Percentiles rank a stretch among this genome's conserved stretches.
These are phyloP conservation scores for Vigna unguiculata DNA, from an alignment of 306 rosid species.

Conservation along the genomic window DNA sequence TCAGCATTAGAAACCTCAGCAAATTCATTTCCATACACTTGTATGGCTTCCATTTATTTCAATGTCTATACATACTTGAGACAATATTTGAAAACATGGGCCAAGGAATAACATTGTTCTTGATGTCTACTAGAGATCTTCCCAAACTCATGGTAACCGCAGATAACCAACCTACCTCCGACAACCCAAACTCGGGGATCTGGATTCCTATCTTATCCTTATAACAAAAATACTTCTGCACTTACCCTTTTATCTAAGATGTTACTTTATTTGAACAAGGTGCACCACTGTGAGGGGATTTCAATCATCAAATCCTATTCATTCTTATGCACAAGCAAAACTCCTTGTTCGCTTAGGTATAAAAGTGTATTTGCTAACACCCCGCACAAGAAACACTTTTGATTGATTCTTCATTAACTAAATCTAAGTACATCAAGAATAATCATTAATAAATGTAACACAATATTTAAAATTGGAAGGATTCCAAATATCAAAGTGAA, in stretches of 20 bases:
- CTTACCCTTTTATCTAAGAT: not conserved
- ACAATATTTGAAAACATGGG: constrained; percentile 6
- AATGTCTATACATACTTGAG: constrained; percentile 8
- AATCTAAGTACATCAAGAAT: too few relatives aligned
- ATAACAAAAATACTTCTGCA: not conserved
- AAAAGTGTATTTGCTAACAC: not conserved
- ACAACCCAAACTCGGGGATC: not conserved
- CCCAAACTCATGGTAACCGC: not conserved
- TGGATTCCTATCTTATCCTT: too few relatives aligned
- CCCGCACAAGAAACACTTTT: too few relatives aligned
- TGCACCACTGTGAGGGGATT: not conserved
- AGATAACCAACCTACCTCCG: not conserved
- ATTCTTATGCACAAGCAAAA: not conserved
- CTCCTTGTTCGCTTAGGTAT: not conserved
- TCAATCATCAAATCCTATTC: not conserved
- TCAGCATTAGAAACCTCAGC: constrained; percentile 27
- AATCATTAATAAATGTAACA: too few relatives aligned
- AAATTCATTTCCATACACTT: constrained; percentile 35
- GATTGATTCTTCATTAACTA: too few relatives aligned
- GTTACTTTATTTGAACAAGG: not conserved
- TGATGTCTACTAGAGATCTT: not conserved
- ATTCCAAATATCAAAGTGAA: too few relatives aligned
- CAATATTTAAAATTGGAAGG: too few relatives aligned
- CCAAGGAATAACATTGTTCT: constrained; percentile 15
- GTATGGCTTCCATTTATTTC: constrained; percentile 6